These are phyloP conservation scores for Elaeis guineensis DNA, from an alignment of 176 grass and related monocot species.

Conservation along the genomic window DNA sequence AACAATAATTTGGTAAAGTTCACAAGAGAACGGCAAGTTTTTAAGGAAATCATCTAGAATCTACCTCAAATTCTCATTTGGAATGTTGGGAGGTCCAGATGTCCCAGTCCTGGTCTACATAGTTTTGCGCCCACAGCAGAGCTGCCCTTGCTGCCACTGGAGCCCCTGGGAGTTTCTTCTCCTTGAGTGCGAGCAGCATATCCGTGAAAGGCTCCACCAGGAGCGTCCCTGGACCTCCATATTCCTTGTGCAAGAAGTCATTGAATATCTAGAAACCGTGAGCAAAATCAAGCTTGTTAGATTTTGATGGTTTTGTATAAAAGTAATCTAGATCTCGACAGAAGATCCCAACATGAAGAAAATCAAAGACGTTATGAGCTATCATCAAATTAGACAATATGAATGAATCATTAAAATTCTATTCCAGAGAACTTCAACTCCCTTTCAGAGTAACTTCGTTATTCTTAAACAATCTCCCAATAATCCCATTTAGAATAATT, in stretches of 20 bases:
- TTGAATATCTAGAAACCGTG: slow-evolving; percentile 36
- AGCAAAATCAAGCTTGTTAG: no score
- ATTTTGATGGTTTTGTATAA: no score
- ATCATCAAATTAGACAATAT: no score
- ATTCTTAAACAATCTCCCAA: no score
- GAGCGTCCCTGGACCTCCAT: slow-evolving; percentile 72
- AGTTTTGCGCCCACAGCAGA: slow-evolving; percentile 73
- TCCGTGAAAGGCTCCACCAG: slow-evolving; percentile 82
- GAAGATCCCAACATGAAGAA: no score
- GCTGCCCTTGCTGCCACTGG: slow-evolving; percentile 61
- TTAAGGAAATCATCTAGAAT: neutral
- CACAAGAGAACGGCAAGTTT: neutral
- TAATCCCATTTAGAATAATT: no score
- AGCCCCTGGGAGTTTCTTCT: slow-evolving; percentile 55
- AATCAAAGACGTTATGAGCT: no score
- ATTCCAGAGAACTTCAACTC: no score
- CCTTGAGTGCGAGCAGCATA: slow-evolving; percentile 55
- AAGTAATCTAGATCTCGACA: no score
- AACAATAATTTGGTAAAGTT: no score
- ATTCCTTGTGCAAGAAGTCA: slow-evolving; percentile 47
- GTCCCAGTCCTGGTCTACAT: slow-evolving; percentile 78
- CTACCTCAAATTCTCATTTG: slow-evolving; percentile 3
- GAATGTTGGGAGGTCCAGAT: slow-evolving; percentile 31
- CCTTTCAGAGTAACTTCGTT: no score
- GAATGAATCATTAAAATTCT: no score